Evolutionary conservation across 495 filamentous ascomycete genomes (phyloP), one percentile per base, ranked within the genome.

Genomic region (Daldinia bambusicola): DNA sequence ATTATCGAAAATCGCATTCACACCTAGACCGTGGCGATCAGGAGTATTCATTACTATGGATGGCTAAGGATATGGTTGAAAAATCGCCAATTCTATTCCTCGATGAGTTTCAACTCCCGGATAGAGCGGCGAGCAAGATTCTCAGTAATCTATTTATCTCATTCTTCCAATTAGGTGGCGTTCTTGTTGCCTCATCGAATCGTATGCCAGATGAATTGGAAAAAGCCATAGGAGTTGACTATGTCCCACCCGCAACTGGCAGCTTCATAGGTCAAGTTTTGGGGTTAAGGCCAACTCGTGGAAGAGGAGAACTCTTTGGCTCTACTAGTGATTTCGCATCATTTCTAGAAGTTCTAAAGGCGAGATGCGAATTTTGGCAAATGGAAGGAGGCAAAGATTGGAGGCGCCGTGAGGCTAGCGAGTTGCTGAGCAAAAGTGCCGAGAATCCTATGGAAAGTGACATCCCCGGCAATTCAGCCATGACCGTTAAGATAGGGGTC

Each of bases 91-190:
- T 92, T 59, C 75, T 92, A 2, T 93, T 93, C 56, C 78, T 92
- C 1, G 90, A 92, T 66, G 90, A 93, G 72, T 92, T 93, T 67
- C 90, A 93, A 71, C 78, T 93, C 13, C 91, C 90, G 0, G 90
- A 92, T 75, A 82, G 88, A 62, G 89, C 85, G 0, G 84, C 90
- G 14, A 87, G 86, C 57, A 92, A 92, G 73, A 90, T 92, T 22
- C 76, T 93, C 61, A 90, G 88, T 36, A 89, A 89, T 71, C 80
- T 92, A 18, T 85, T 92, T 67, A 89, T 89, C n/a, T 80, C 83
- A 7, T 92, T 93, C 75, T 92, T 92, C 70, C 89, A 91, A 56
- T 79, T 92, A 4, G 91, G 91, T 0, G 91, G 91, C 31, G 91
- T 92, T 6, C 80, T 93, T 5, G 80, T 92, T 55, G 90, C 89